Base-by-base conservation (phyloP, 495 filamentous ascomycete genomes). In the Penicillium subrubescens region DNA sequence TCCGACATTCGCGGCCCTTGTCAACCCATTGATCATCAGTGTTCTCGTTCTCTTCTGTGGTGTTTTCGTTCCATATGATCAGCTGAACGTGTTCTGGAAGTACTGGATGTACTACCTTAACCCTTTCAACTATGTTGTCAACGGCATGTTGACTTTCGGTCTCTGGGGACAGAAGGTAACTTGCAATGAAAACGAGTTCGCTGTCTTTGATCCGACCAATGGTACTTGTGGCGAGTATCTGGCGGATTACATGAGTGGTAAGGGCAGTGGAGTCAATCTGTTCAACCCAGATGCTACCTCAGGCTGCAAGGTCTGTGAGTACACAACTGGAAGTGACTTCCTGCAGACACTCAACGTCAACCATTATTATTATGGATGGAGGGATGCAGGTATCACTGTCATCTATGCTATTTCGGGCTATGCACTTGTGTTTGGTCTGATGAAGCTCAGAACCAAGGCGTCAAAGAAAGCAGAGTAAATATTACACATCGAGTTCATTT, bases 51-150 rank as follows among this genome's bases (percentile, higher is more conserved):
- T 82, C 50, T 81, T 87, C 69, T 87, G 87, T 52, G 76, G 79
- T 62, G 79, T 79, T 0, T 60, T 77, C 43, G 77, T 80, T 2
- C 77, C 77, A 0, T 76, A 80, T 57, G 39, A 60, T 0, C 75
- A 81, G 62, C 87, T 90, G 23, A 78, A 81, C 34, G 83, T 76
- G 3, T 82, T 91, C 59, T 90, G 89, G 63, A 77, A 83, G 19
- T 93, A 91, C 83, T 93, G 90, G 90, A 88, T 90, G 68, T 92
- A 92, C 74, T 87, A 83, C 53, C 77, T 91, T 59, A 88, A 87
- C 35, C 89, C 90, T 5, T 86, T 92, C 71, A 89, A 86, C 34
- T 92, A 93, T 64, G 75, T 90, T 6, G 84, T 92, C 41, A 79
- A 77, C 53, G 83, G 82, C 44, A 83, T 91, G 76, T 65, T 92